phyloP scores from a whole-genome alignment of 805 yeast species.

The Candida chauliodis region DNA sequence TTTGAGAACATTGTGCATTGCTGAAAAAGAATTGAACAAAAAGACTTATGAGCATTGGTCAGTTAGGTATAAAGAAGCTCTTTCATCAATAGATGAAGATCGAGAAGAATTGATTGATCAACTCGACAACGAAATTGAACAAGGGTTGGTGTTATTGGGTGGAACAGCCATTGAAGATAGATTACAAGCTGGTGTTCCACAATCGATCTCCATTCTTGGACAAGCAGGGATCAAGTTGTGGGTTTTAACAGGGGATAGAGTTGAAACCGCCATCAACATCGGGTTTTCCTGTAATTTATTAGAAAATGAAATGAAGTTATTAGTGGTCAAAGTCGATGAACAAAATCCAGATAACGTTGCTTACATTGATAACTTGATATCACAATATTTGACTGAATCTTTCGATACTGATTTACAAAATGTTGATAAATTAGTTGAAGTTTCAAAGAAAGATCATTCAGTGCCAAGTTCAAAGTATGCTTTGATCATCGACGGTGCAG shows the following conservation, averaged over 20 bases:
- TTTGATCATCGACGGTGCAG: constrained; percentile 68
- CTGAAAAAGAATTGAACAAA: constrained; percentile 48
- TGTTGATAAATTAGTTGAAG: constrained; percentile 37
- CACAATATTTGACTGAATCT: constrained; percentile 44
- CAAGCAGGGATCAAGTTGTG: constrained; percentile 77
- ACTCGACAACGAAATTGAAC: constrained; percentile 59
- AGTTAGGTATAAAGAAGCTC: constrained; percentile 52
- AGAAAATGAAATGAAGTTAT: constrained; percentile 63
- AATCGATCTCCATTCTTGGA: constrained; percentile 60
- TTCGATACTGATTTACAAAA: constrained; percentile 36
- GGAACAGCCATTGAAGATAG: constrained; percentile 83
- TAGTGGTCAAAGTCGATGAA: constrained; percentile 59
- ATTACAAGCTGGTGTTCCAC: constrained; percentile 76
- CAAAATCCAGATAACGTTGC: constrained; percentile 45
- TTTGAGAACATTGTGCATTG: constrained; percentile 70
- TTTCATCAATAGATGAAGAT: constrained; percentile 48
- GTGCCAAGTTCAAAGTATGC: constrained; percentile 60
- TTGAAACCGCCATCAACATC: constrained; percentile 81
- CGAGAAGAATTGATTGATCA: constrained; percentile 56
- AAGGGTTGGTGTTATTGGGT: constrained; percentile 55
- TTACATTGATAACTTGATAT: constrained; percentile 36
- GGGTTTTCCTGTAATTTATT: constrained; percentile 76
- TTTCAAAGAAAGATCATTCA: constrained; percentile 58
- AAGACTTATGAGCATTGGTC: constrained; percentile 53
- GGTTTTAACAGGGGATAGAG: constrained; percentile 81